These are phyloP conservation scores for Linnemannia hyalina DNA, from an alignment of 192 early-diverging fungal genomes.

Conservation along the genomic window DNA sequence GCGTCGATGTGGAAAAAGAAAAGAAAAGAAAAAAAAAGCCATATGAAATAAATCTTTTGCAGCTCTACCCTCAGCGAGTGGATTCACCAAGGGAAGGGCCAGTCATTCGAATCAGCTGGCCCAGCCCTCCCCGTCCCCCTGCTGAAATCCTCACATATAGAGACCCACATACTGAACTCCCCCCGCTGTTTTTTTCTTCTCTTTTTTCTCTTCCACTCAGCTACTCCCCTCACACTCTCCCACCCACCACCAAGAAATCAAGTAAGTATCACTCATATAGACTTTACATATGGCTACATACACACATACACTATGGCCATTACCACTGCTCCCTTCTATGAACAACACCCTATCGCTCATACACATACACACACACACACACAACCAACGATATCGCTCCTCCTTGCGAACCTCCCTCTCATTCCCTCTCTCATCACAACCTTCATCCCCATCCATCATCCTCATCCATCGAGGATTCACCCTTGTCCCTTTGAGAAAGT, in stretches of 20 bases:
- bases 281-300: background rate
- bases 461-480: background rate
- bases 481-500: background rate
- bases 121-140: background rate
- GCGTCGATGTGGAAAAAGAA: too few species aligned
- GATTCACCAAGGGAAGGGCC: background rate
- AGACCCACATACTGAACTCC: background rate
- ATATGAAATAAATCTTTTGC: background rate
- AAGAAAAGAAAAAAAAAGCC: background rate
- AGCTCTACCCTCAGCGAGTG: background rate
- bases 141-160: constrained; percentile 7
- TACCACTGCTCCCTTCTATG: background rate
- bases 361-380: background rate
- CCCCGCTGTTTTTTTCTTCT: constrained; percentile 46
- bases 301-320: background rate
- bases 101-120: background rate
- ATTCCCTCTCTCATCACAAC: background rate
- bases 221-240: background rate
- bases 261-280: background rate
- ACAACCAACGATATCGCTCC: background rate
- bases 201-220: constrained; percentile 4
- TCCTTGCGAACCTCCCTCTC: background rate
- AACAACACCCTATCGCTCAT: background rate
- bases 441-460: constrained; percentile 17
- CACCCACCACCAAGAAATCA: constrained; percentile 20